A percentile compares a stretch with the other conserved stretches of the same genome.
These are phyloP conservation scores for Xylariaceae sp. DNA, from an alignment of 2,329 filamentous ascomycete species.

Conservation along the genomic window DNA sequence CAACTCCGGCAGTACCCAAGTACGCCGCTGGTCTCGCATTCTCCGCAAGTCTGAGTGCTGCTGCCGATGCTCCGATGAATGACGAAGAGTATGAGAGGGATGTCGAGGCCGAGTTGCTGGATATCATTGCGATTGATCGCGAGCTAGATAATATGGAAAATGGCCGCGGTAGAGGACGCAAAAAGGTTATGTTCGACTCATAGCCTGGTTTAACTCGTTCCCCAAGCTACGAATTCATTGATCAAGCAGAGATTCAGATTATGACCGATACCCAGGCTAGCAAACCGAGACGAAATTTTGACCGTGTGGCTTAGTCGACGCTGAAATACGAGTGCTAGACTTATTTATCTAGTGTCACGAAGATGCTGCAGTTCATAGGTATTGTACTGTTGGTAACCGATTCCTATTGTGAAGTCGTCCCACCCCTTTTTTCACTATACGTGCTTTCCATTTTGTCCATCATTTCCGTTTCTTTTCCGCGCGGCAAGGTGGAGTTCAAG, in stretches of 20 bases:
- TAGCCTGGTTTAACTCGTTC: slow-evolving; percentile 21
- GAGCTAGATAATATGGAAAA: slow-evolving; percentile 52
- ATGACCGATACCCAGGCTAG: slow-evolving; percentile 21
- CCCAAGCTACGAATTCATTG: background rate
- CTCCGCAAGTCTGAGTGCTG: slow-evolving; percentile 45
- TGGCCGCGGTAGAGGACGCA: slow-evolving; percentile 43
- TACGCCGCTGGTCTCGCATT: slow-evolving; percentile 44
- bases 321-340: slow-evolving; percentile 1
- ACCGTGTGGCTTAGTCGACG: background rate
- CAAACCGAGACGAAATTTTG: slow-evolving; percentile 11
- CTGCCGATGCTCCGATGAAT: slow-evolving; percentile 45
- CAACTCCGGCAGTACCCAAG: slow-evolving; percentile 21
- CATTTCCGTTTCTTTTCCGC: slow-evolving; percentile 40
- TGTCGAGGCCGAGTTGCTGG: slow-evolving; percentile 56
- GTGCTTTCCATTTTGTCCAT: slow-evolving; percentile 2
- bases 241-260: background rate
- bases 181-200: slow-evolving; percentile 50
- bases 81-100: slow-evolving; percentile 44
- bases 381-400: background rate
- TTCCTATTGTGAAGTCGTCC: background rate
- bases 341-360: background rate
- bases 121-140: slow-evolving; percentile 61
- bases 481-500: slow-evolving; percentile 72
- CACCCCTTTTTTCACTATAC: too few species aligned
- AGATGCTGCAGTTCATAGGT: background rate